These are phyloP conservation scores for Acacia pycnantha DNA, from an alignment of 331 rosid genomes.

Conservation along the genomic window DNA sequence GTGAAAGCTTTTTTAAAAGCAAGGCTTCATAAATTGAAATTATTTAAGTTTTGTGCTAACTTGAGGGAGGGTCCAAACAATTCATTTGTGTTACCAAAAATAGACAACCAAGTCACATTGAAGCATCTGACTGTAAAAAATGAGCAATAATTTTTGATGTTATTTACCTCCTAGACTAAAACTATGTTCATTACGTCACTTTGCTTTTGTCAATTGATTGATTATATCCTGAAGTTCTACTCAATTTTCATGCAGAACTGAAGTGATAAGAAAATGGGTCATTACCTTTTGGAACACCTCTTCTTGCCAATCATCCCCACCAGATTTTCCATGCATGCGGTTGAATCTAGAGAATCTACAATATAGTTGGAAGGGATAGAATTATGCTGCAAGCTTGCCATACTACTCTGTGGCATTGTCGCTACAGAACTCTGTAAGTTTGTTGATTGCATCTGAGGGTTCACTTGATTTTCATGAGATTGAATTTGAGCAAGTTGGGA, in stretches of 20 bases:
- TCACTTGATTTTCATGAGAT: conserved; percentile 80
- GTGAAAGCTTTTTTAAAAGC: neutral
- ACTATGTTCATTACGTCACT: neutral
- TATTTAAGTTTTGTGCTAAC: conserved; percentile 10
- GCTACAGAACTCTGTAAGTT: conserved; percentile 58
- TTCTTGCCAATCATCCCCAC: too few relatives aligned
- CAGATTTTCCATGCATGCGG: too few relatives aligned
- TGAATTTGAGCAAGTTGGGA: conserved; percentile 64
- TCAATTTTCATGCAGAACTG: too few relatives aligned
- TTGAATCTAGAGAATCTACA: too few relatives aligned
- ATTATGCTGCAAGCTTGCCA: conserved; percentile 62
- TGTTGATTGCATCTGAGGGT: conserved; percentile 69
- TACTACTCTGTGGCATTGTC: conserved; percentile 59
- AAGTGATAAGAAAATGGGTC: too few relatives aligned
- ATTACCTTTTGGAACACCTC: neutral
- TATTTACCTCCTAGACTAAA: neutral
- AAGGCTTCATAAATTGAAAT: conserved; percentile 1
- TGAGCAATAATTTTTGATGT: neutral
- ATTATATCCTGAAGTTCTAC: too few relatives aligned
- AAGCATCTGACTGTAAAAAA: neutral
- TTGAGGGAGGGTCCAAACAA: conserved; percentile 8
- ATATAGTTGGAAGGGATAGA: conserved; percentile 33
- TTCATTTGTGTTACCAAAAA: neutral
- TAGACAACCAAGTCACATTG: neutral
- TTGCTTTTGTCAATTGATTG: neutral